Conservation (phyloP, 2,329 filamentous ascomycete genomes). For the Zymoseptoria pseudotritici region DNA sequence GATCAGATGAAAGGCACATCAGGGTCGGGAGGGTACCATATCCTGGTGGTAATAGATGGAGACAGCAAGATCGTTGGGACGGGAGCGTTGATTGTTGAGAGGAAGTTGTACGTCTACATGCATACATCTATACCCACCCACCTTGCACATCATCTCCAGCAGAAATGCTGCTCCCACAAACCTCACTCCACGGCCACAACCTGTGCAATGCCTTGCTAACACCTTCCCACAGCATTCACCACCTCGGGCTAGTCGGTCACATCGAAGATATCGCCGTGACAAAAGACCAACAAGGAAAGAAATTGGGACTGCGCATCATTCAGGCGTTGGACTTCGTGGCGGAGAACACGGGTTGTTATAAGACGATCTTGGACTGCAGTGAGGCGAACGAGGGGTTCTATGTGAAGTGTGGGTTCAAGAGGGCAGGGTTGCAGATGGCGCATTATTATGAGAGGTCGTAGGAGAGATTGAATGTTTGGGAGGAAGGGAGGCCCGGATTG, state of each 20-base stretch:
- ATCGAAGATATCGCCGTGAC: conserved; percentile 97
- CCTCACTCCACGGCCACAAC: no score
- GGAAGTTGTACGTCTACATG: conserved; percentile 65
- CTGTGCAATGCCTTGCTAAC: no score
- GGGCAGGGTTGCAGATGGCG: conserved; percentile 91
- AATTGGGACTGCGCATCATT: conserved; percentile 84
- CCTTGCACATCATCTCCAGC: neutral
- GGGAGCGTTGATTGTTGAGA: conserved; percentile 82
- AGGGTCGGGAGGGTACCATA: conserved; percentile 69
- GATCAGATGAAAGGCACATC: conserved; percentile 58
- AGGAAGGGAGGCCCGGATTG: neutral
- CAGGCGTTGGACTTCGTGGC: conserved; percentile 87
- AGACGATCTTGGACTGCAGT: conserved; percentile 92
- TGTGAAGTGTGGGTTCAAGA: conserved; percentile 90
- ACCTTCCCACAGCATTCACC: conserved; percentile 52
- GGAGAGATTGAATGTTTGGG: neutral
- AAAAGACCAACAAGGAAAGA: conserved; percentile 95
- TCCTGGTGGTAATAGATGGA: conserved; percentile 76
- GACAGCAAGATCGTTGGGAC: conserved; percentile 72
- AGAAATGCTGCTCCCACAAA: neutral
- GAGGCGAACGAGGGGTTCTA: conserved; percentile 97
- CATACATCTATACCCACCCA: neutral
- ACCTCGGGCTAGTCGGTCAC: conserved; percentile 77
- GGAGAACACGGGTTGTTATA: conserved; percentile 86
- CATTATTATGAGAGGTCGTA: conserved; percentile 60